Evolutionary conservation across 177 flowering plant genomes (phyloP), one percentile per base, ranked within the genome.

Genomic region (Vitis hybrid): DNA sequence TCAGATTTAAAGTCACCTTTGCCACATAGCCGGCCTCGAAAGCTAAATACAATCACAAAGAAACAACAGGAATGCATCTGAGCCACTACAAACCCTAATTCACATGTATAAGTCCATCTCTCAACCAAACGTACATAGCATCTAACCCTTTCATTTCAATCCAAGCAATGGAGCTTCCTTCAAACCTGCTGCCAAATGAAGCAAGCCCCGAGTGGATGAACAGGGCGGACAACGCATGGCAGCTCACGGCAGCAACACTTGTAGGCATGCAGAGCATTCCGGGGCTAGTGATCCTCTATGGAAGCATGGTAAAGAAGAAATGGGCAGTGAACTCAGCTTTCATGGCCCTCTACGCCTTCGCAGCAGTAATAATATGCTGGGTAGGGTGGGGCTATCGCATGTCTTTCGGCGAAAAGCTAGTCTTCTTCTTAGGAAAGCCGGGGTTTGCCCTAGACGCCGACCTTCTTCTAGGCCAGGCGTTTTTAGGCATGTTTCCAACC

Each of bases 341-440:
- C 74, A 78, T 81, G 84, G 81, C 81, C 26, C 55, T 81, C 30
- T 81, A 81, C 60, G 84, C 81, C 51, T 78, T 78, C n/a, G 81
- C 80, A 0, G 70, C 65, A 15, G 81, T 78, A 4, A 19, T 78
- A 2, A 52, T 81, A 0, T 75, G 84, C n/a, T 81, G 84, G 80
- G 84, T 78, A 0, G 75, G 75, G 5, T 81, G 81, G 84, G 81
- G 67, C 40, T 81, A 21, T 65, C 68, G 70, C 12, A 75, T 81
- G 83, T 70, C 83, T n/a, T 80, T 77, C 32, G 83, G 83, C 6
- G 77, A 75, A 0, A 51, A 62, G 19, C 61, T 77, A 0, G 67
- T 75, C 30, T 4, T 19, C 17, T 80, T 81, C 54, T 14, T 65
- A 30, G 81, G 83, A 5, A 73, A 73, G 56, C 77, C 81, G 0